Percentiles rank a stretch among this genome's conserved stretches.
Evolutionary conservation across 108 stramenopile species (phyloP).

Genomic region (Discostella pseudostelligera): DNA sequence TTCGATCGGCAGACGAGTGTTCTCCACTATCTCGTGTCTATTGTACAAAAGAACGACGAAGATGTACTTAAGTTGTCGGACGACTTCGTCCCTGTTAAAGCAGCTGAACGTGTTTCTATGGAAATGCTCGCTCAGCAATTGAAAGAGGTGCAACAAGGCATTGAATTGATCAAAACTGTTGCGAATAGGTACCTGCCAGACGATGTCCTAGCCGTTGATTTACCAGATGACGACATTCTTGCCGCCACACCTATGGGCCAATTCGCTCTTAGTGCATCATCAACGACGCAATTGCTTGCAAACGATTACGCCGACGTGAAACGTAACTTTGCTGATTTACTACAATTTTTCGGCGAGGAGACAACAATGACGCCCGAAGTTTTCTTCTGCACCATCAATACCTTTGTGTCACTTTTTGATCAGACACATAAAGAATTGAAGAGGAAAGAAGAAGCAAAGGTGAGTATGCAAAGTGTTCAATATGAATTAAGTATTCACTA

Average conservation of each 20-base stretch:
- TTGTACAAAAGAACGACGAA: constrained; percentile 46
- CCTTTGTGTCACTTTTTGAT: constrained; percentile 48
- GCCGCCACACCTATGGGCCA: constrained; percentile 30
- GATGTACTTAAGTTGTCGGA: constrained; percentile 43
- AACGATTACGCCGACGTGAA: constrained; percentile 27
- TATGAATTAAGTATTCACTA: too few relatives aligned
- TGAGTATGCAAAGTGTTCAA: too few relatives aligned
- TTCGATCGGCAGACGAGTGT: constrained; percentile 50
- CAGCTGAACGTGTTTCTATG: constrained; percentile 44
- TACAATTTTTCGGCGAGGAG: constrained; percentile 43
- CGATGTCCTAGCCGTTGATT: constrained; percentile 7
- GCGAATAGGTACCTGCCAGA: constrained; percentile 18
- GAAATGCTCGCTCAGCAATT: constrained; percentile 36
- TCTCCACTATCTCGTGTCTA: constrained; percentile 47
- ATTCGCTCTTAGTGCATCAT: constrained; percentile 35
- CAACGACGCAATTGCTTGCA: constrained; percentile 20
- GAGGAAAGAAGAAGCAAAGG: constrained; percentile 39
- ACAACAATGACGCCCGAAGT: constrained; percentile 32
- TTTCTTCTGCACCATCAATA: constrained; percentile 45
- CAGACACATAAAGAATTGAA: constrained; percentile 39
- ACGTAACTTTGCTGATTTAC: constrained; percentile 21
- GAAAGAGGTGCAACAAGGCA: constrained; percentile 27
- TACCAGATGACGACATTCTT: constrained; percentile 34
- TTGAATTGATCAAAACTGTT: constrained; percentile 24
- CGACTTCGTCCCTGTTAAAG: constrained; percentile 44